A percentile compares a stretch with the other conserved stretches of the same genome.
Conservation (phyloP, 2,329 filamentous ascomycete species). For the Diplodia seriata region DNA sequence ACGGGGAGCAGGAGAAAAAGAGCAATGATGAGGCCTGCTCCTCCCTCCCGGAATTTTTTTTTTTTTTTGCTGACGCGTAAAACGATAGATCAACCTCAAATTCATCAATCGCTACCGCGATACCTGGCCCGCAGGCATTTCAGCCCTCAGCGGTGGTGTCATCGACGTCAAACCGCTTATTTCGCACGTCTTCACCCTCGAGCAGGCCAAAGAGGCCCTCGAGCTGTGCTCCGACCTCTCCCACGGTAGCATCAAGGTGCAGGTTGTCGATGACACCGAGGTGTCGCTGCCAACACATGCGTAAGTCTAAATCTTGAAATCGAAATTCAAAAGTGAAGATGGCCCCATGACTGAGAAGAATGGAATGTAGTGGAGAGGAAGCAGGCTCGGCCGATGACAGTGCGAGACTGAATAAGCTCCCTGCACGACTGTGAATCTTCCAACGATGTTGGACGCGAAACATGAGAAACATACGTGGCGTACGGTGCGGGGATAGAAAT, state of each 20-base stretch:
- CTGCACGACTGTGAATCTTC: background rate
- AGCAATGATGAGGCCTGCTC: too few species aligned
- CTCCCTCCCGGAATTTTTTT: too few species aligned
- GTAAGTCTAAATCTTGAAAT: background rate
- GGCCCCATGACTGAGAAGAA: background rate
- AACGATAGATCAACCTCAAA: constrained; percentile 65
- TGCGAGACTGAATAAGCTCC: background rate
- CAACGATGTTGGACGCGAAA: background rate
- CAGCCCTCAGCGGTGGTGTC: constrained; percentile 64
- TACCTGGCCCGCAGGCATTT: constrained; percentile 72
- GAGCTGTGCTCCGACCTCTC: constrained; percentile 59
- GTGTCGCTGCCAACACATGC: constrained; percentile 1
- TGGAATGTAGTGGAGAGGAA: background rate
- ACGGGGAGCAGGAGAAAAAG: background rate
- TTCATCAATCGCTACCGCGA: constrained; percentile 76
- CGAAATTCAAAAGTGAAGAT: background rate
- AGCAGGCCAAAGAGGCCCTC: constrained; percentile 66
- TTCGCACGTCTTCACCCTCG: constrained; percentile 68
- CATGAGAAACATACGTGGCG: background rate
- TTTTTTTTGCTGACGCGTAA: background rate
- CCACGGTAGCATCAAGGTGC: constrained; percentile 66
- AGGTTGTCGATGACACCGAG: constrained; percentile 60
- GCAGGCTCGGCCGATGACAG: background rate
- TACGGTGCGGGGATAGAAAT: background rate
- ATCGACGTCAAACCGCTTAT: constrained; percentile 68